Base-by-base conservation (phyloP, 192 early-diverging fungal species). In the Umbelopsis sp. region DNA sequence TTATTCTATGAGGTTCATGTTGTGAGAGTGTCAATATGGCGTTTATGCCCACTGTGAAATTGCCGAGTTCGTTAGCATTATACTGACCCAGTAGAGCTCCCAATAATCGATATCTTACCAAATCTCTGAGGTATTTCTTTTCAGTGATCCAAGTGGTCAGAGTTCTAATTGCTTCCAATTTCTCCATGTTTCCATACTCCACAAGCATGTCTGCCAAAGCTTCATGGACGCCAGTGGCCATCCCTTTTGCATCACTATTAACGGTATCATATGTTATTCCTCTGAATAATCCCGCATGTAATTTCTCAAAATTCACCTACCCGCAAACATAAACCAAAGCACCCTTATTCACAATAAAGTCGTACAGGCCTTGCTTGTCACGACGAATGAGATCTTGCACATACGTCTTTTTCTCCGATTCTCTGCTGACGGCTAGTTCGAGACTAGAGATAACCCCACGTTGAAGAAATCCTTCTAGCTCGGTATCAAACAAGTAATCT, bases 221-320 rank as follows among this genome's bases (percentile, higher is more conserved):
- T 35, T 88, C 85, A 70, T 98, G 88, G 16, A 98, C 93, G 47
- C 88, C 91, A 74, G 89, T 92, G 45, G 91, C 94, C 94, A 97
- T 97, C 7, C 92, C 91, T 74, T 91, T 88, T 16, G 91, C 90
- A 78, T 94, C 93, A 66, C 91, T 87, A 69, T 41, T 20, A 23
- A 64, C n/a, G 41, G 5, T 2, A 55, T n/a, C 15, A 66, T 37
- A n/a, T 46, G 74, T 4, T 16, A 67, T 85, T 49, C 73, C 12
- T 10, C 15, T 41, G 0, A 67, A 71, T 15, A 45, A 61, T 12
- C 23, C 30, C 1, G 71, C 70, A 13, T n/a, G n/a, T n/a, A 58
- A 23, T 25, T 18, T 44, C 20, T 27, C 5, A 13, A 3, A 9
- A 27, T 7, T 20, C 68, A 85, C 84, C 73, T 78, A 81, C 85